Evolutionary conservation across 345 rosid genomes (phyloP).

Genomic region (Linum usitatissimum): DNA sequence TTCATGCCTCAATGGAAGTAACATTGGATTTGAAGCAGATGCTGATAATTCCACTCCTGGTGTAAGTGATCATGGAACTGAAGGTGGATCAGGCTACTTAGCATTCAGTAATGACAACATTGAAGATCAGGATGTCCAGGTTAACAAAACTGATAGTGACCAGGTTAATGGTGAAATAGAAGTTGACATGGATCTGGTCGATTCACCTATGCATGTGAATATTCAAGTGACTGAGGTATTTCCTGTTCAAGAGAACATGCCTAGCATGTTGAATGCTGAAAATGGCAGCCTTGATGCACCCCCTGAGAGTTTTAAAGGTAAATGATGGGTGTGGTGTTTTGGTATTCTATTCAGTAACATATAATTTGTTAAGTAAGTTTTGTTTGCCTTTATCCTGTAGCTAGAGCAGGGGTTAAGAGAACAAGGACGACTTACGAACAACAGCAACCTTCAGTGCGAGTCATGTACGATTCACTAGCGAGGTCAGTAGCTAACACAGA

Average conservation of each 20-base stretch:
- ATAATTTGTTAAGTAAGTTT: slow-evolving; percentile 29
- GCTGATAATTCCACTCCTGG: background rate
- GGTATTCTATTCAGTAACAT: slow-evolving; percentile 14
- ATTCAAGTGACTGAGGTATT: slow-evolving; percentile 28
- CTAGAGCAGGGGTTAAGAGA: slow-evolving; percentile 62
- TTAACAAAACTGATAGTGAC: slow-evolving; percentile 21
- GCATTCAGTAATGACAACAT: background rate
- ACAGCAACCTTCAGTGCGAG: slow-evolving; percentile 64
- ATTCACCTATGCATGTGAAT: slow-evolving; percentile 29
- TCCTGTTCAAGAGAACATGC: slow-evolving; percentile 27
- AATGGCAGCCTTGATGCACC: slow-evolving; percentile 22
- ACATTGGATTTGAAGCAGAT: background rate
- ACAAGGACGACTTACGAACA: slow-evolving; percentile 37
- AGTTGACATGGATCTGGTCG: slow-evolving; percentile 30
- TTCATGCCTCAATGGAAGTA: background rate
- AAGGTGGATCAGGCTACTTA: slow-evolving; percentile 4
- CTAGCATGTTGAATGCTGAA: slow-evolving; percentile 14
- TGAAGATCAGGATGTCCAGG: slow-evolving; percentile 21
- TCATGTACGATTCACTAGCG: slow-evolving; percentile 56
- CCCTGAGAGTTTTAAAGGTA: slow-evolving; percentile 21
- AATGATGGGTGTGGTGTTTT: slow-evolving; percentile 50
- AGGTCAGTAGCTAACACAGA: slow-evolving; percentile 36
- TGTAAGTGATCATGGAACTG: background rate
- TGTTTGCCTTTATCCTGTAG: slow-evolving; percentile 29
- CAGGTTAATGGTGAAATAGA: slow-evolving; percentile 21